Evolutionary conservation across 1,284 basidiomycete genomes (phyloP).

Genomic region (Rhodotorula sp.): DNA sequence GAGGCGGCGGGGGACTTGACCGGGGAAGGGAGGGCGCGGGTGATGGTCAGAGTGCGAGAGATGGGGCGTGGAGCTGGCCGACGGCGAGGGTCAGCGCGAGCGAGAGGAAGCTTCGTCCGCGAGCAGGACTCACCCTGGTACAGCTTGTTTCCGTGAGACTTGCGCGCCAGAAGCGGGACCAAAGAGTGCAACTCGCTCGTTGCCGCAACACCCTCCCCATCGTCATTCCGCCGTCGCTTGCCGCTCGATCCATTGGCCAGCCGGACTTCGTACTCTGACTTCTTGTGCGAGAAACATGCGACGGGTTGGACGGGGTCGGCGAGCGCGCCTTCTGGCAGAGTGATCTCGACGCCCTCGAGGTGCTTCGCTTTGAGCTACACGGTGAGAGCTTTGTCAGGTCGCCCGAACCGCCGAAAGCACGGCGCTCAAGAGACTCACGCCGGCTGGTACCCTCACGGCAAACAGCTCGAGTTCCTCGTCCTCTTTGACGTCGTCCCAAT

Average conservation of each 20-base stretch:
- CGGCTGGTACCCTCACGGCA: slow-evolving; percentile 32
- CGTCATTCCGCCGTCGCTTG: slow-evolving; percentile 15
- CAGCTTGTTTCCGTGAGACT: slow-evolving; percentile 28
- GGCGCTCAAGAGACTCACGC: slow-evolving; percentile 9
- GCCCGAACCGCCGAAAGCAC: too few relatives aligned
- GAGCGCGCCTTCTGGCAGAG: neutral
- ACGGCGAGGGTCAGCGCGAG: neutral
- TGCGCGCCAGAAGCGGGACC: slow-evolving; percentile 32
- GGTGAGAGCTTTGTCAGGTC: neutral
- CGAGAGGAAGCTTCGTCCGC: neutral
- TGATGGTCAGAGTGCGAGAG: slow-evolving; percentile 25
- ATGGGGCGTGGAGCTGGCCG: slow-evolving; percentile 33
- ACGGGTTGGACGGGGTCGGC: slow-evolving; percentile 15
- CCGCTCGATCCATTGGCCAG: neutral
- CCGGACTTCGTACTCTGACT: slow-evolving; percentile 27
- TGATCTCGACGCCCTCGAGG: slow-evolving; percentile 29
- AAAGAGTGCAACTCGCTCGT: slow-evolving; percentile 23
- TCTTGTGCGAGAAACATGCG: slow-evolving; percentile 23
- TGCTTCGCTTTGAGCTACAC: slow-evolving; percentile 33
- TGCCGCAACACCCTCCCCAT: neutral
- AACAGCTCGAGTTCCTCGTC: slow-evolving; percentile 33
- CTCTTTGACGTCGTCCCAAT: slow-evolving; percentile 26
- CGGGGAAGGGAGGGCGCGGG: slow-evolving; percentile 18
- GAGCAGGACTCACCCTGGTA: slow-evolving; percentile 23
- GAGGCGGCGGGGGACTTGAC: slow-evolving; percentile 19